Conservation (phyloP, 371 early-diverging fungal genomes). For the Encephalitozoon romaleae region DNA sequence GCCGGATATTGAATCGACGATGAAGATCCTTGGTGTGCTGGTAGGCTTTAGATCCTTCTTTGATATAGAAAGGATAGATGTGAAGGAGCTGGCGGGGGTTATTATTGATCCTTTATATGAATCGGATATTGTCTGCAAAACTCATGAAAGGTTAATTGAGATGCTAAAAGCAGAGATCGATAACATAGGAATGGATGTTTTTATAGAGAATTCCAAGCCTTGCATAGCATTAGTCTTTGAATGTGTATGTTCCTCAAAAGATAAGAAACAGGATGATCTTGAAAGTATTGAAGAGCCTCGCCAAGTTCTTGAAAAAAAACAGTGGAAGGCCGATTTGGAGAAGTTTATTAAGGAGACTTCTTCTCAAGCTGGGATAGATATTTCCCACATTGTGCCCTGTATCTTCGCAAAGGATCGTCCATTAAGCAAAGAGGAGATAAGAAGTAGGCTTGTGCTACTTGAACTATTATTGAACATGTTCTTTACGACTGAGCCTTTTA, state of each 20-base stretch:
- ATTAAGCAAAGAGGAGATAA: background rate
- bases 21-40: background rate
- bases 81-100: background rate
- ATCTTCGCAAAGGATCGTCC: background rate
- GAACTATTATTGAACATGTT: slow-evolving; percentile 1
- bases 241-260: background rate
- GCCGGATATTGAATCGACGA: background rate
- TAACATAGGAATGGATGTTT: background rate
- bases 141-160: background rate
- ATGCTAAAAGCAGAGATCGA: background rate
- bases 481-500: background rate
- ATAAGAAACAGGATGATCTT: too few relatives aligned
- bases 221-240: background rate
- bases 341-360: background rate
- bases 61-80: background rate
- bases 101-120: background rate
- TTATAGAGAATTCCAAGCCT: background rate
- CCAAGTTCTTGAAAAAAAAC: background rate
- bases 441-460: background rate
- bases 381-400: background rate
- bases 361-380: background rate
- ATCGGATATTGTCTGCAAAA: background rate
- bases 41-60: background rate
- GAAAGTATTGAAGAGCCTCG: background rate
- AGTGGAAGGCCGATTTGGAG: background rate